Evolutionary conservation across 305 asterid species (phyloP).

Genomic region (Galium porrigens): DNA sequence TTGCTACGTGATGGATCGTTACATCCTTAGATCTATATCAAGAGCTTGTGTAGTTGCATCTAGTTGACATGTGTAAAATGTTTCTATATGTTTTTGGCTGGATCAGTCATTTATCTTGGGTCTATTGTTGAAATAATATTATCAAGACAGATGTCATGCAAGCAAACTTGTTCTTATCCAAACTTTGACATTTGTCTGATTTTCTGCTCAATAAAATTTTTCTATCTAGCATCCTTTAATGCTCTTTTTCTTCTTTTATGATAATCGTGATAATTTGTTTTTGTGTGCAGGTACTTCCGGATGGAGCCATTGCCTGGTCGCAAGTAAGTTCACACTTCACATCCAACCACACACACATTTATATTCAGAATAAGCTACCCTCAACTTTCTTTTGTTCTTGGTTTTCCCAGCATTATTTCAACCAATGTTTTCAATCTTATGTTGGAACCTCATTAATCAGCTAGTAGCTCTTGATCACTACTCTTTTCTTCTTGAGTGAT

Average conservation of each 20-base stretch:
- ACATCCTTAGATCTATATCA: background rate
- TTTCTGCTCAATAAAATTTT: background rate
- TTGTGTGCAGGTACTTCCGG: constrained; percentile 63
- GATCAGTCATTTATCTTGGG: background rate
- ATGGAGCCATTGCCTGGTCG: constrained; percentile 86
- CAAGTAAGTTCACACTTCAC: constrained; percentile 40
- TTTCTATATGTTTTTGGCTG: constrained; percentile 1
- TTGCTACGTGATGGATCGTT: background rate
- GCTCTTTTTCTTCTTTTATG: background rate
- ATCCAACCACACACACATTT: background rate
- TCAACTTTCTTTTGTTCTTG: background rate
- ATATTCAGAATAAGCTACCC: background rate
- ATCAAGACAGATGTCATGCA: background rate
- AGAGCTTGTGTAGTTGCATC: background rate
- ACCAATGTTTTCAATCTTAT: constrained; percentile 3
- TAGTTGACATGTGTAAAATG: background rate
- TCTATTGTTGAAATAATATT: background rate
- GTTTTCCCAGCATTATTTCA: background rate
- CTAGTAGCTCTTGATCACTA: background rate
- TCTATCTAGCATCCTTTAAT: background rate
- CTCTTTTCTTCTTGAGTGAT: background rate
- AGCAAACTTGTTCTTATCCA: background rate
- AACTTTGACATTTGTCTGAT: background rate
- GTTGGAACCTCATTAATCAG: background rate
- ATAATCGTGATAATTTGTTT: constrained; percentile 3